Conservation (phyloP, 768 basidiomycete genomes). For the Crepidotus variabilis region DNA sequence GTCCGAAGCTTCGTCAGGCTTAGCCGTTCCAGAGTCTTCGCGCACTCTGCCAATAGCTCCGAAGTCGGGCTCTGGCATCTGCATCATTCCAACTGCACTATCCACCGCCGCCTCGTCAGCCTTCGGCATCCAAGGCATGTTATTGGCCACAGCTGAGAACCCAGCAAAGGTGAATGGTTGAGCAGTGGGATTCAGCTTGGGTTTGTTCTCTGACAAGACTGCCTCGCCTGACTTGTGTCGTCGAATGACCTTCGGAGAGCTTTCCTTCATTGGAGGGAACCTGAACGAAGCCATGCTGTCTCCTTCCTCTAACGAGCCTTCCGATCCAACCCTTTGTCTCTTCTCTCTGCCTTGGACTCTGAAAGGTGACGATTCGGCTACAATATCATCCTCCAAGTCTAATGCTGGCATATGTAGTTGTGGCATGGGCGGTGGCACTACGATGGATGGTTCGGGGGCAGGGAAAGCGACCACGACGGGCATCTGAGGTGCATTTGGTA, state of each 20-base stretch:
- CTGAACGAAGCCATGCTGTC: constrained; percentile 73
- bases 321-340: constrained; percentile 59
- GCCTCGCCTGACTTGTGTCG: constrained; percentile 12
- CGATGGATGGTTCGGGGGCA: constrained; percentile 8
- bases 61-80: constrained; percentile 1
- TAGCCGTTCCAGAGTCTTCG: constrained; percentile 33
- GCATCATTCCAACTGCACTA: not conserved
- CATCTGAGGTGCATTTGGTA: constrained; percentile 65
- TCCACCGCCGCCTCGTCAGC: constrained; percentile 1
- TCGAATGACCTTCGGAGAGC: constrained; percentile 47
- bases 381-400: constrained; percentile 17
- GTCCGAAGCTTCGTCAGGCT: constrained; percentile 24
- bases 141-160: constrained; percentile 42
- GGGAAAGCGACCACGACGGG: constrained; percentile 28
- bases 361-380: constrained; percentile 37
- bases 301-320: constrained; percentile 43
- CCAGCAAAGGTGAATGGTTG: constrained; percentile 69
- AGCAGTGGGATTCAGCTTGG: constrained; percentile 39
- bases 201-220: constrained; percentile 17
- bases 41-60: constrained; percentile 9
- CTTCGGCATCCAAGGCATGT: constrained; percentile 21
- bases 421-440: not conserved
- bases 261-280: constrained; percentile 54
- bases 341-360: constrained; percentile 77
- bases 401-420: not conserved